Percentiles rank a stretch among this genome's conserved stretches.
These are phyloP conservation scores for Hemisphaericaspora nanyangensis DNA, from an alignment of 805 yeast genomes.

Conservation along the genomic window DNA sequence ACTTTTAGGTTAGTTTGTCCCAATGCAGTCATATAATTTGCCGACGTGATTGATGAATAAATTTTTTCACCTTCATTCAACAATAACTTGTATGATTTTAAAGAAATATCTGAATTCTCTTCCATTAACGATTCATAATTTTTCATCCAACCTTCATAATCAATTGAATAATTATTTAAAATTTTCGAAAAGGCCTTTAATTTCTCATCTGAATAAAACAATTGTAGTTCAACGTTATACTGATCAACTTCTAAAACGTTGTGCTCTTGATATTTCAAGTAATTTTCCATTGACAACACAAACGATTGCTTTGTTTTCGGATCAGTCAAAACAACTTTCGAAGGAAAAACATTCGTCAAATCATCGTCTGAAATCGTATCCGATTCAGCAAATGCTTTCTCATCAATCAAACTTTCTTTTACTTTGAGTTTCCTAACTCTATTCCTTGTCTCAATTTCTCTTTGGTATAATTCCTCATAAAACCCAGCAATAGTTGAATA, in stretches of 20 bases:
- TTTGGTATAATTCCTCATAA: slow-evolving; percentile 27
- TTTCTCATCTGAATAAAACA: slow-evolving; percentile 50
- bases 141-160: slow-evolving; percentile 50
- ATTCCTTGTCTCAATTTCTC: slow-evolving; percentile 44
- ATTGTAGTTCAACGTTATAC: slow-evolving; percentile 37
- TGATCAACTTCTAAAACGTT: not conserved
- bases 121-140: slow-evolving; percentile 40
- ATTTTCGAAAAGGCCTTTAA: slow-evolving; percentile 34
- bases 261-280: slow-evolving; percentile 20
- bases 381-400: slow-evolving; percentile 20
- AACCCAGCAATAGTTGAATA: slow-evolving; percentile 29
- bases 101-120: slow-evolving; percentile 41
- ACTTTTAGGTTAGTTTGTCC: slow-evolving; percentile 4
- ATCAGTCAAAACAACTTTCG: slow-evolving; percentile 43
- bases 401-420: slow-evolving; percentile 30
- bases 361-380: slow-evolving; percentile 54
- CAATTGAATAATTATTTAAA: slow-evolving; percentile 39
- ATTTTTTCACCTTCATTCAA: slow-evolving; percentile 55
- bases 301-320: slow-evolving; percentile 24
- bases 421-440: slow-evolving; percentile 24
- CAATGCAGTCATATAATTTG: slow-evolving; percentile 12
- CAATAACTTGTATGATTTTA: slow-evolving; percentile 43
- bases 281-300: slow-evolving; percentile 27
- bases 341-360: slow-evolving; percentile 48
- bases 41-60: slow-evolving; percentile 31